phyloP scores from a whole-genome alignment of 257 asterid genomes.

The Eucommia ulmoides region DNA sequence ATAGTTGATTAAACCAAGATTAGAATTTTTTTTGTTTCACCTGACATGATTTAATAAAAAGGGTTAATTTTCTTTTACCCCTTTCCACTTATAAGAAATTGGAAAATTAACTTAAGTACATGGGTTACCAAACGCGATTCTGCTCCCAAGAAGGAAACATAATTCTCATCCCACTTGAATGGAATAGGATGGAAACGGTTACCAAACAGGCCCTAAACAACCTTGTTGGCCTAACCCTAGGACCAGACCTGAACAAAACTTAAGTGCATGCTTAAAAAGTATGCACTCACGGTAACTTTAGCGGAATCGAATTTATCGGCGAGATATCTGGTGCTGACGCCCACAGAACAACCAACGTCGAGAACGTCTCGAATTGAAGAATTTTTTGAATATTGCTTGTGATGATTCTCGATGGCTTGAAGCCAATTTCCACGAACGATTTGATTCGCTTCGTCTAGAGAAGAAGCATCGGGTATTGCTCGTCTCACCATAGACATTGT shows the following conservation, averaged over 20 bases:
- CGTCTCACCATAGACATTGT: conserved; percentile 83
- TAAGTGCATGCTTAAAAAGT: neutral
- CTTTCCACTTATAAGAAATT: too few species aligned
- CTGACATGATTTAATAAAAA: too few species aligned
- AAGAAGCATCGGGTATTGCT: conserved; percentile 66
- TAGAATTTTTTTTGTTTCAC: too few species aligned
- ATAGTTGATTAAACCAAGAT: too few species aligned
- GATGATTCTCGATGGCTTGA: conserved; percentile 63
- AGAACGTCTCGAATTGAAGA: conserved; percentile 40
- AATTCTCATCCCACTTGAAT: too few species aligned
- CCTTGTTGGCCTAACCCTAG: too few species aligned
- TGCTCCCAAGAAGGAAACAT: too few species aligned
- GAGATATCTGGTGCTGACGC: conserved; percentile 75
- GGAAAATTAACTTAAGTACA: too few species aligned
- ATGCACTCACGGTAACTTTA: conserved; percentile 45
- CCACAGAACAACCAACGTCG: conserved; percentile 91
- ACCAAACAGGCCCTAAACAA: too few species aligned
- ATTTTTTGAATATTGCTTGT: conserved; percentile 33
- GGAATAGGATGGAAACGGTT: too few species aligned
- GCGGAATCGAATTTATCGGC: conserved; percentile 63
- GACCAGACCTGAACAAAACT: neutral
- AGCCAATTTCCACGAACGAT: conserved; percentile 93
- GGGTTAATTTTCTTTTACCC: too few species aligned
- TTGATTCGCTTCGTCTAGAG: conserved; percentile 73
- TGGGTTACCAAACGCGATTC: too few species aligned